Evolutionary conservation across 2,329 filamentous ascomycete genomes (phyloP), one percentile per base, ranked within the genome.

Genomic region (Neofusicoccum kwambonambiense): DNA sequence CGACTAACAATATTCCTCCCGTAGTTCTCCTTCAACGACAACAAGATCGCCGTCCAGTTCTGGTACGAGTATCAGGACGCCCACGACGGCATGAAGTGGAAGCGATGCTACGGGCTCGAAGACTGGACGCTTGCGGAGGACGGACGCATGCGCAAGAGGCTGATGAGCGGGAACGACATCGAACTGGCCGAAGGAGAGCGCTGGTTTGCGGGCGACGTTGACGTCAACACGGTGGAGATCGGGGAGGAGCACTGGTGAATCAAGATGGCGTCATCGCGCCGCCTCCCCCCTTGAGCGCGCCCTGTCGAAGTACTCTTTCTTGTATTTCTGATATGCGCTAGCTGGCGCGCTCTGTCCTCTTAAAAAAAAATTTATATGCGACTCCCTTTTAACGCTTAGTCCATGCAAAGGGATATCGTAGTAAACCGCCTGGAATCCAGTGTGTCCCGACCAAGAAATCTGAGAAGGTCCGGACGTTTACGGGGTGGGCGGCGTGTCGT

Each of bases 31-130:
- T 95, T 92, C 72, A 83, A 79, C 0, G 88, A 88, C 42, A 82
- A 94, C 76, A 90, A 87, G 77, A 94, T 93, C 68, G 92, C 92
- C 1, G 92, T 96, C 22, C 91, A 96, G 73, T 96, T 95, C 75
- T 96, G 92, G 92, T 96, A 94, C 72, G 90, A 96, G 76, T 93
- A 87, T 78, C 84, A 87, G 68, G 90, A 94, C 71, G 78, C 78
- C 7, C 70, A 82, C 1, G 89, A 90, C 44, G 87, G 75, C 7
- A 77, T 81, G 78, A 81, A 91, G 75, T 96, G 92, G 92, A 93
- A 90, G 83, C 84, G 91, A n/a, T 93, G 90, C 50, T 96, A 96
- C 72, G 92, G 92, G 0, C 83, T 96, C 11, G 90, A 92, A 72
- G 89, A 92, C 73, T 92, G 89, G 90, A 92, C 89, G 0, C 92